A percentile compares a stretch with the other conserved stretches of the same genome.
Conservation (phyloP, 495 filamentous ascomycete genomes). For the Lentithecium fluviatile region DNA sequence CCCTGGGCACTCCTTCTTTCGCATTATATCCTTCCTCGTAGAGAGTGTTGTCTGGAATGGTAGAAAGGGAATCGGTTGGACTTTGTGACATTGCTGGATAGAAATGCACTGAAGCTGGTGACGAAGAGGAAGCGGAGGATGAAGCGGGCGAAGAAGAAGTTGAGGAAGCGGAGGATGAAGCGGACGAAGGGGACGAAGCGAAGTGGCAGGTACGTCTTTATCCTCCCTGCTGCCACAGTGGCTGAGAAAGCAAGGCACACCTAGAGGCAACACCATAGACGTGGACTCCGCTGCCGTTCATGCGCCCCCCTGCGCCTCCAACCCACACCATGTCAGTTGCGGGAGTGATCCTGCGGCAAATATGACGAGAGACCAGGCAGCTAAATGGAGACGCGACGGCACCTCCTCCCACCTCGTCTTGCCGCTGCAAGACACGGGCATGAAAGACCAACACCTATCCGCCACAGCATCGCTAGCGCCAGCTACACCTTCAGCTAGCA, state of each 20-base stretch:
- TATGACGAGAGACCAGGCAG: not conserved
- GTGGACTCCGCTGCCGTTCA: not conserved
- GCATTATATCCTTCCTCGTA: not conserved
- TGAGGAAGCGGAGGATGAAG: too few relatives aligned
- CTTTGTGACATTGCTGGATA: constrained; percentile 1
- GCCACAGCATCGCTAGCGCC: too few relatives aligned
- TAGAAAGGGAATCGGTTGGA: not conserved
- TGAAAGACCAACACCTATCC: not conserved
- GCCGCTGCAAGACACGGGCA: not conserved
- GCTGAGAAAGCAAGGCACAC: not conserved
- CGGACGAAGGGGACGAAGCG: not conserved
- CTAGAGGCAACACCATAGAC: not conserved
- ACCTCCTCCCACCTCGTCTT: not conserved
- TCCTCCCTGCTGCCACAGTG: not conserved
- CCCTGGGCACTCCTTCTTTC: not conserved
- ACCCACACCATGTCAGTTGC: not conserved
- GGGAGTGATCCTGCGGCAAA: not conserved
- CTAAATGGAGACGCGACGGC: not conserved
- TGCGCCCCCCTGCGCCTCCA: not conserved
- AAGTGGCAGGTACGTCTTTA: not conserved
- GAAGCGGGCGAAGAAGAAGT: too few relatives aligned
- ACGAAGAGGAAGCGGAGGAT: not conserved
- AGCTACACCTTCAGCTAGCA: not conserved
- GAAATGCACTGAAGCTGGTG: not conserved
- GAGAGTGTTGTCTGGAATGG: constrained; percentile 2